These are phyloP conservation scores for Hypomyces perniciosus DNA, from an alignment of 2,329 filamentous ascomycete genomes.

Conservation along the genomic window DNA sequence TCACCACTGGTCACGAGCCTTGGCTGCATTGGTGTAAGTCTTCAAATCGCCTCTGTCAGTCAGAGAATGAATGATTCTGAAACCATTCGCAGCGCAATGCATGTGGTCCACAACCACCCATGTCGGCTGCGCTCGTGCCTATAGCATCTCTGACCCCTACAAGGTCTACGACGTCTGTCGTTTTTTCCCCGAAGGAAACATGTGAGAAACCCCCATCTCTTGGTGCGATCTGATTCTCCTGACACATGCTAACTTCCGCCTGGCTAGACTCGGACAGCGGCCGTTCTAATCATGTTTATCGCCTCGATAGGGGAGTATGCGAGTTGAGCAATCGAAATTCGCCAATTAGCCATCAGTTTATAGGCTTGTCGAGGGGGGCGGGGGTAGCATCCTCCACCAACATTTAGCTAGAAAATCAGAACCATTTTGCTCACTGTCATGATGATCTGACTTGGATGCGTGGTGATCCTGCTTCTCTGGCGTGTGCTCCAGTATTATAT, in stretches of 20 bases:
- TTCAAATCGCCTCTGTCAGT: background rate
- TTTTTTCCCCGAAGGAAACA: conserved; percentile 29
- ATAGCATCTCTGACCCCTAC: conserved; percentile 25
- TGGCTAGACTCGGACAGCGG: conserved; percentile 23
- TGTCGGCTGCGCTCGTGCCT: conserved; percentile 30
- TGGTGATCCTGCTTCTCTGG: no score
- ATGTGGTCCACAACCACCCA: conserved; percentile 30
- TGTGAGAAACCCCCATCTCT: conserved; percentile 22
- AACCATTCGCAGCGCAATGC: conserved; percentile 25
- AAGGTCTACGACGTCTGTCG: conserved; percentile 31
- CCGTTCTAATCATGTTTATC: conserved; percentile 16
- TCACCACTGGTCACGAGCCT: conserved; percentile 26
- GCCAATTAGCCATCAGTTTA: no score
- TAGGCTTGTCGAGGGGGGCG: no score
- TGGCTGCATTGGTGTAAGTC: conserved; percentile 34
- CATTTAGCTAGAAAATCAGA: no score
- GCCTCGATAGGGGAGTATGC: background rate
- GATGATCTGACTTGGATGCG: no score
- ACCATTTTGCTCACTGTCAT: no score
- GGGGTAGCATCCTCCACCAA: no score
- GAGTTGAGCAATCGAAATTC: no score
- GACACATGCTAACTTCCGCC: background rate
- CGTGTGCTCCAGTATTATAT: no score
- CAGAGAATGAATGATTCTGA: background rate
- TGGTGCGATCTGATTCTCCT: background rate